Evolutionary conservation across 1,284 basidiomycete genomes (phyloP).

Genomic region (Sanguinoderma infundibulare): DNA sequence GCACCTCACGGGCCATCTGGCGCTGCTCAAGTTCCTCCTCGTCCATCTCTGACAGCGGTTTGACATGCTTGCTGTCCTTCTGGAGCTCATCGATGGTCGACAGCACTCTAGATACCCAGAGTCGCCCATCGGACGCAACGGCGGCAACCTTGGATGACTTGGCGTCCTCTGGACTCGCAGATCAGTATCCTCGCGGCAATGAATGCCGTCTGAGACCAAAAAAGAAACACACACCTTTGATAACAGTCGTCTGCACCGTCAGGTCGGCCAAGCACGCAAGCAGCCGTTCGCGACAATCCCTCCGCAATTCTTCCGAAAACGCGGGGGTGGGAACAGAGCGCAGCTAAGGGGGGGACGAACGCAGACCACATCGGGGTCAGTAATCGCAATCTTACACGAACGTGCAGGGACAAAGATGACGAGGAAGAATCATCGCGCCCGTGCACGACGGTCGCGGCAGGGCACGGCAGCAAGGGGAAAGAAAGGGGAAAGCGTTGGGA

Average conservation of each 20-base stretch:
- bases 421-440: background rate
- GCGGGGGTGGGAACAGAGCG: constrained; percentile 66
- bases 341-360: constrained; percentile 47
- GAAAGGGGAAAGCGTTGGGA: constrained; percentile 20
- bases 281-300: constrained; percentile 71
- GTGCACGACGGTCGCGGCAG: background rate
- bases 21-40: constrained; percentile 59
- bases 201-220: background rate
- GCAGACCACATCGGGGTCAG: constrained; percentile 19
- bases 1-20: constrained; percentile 49
- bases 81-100: constrained; percentile 64
- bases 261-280: constrained; percentile 81
- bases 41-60: constrained; percentile 57
- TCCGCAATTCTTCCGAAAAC: constrained; percentile 74
- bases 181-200: background rate
- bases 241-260: constrained; percentile 55
- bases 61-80: constrained; percentile 73
- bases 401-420: background rate
- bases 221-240: constrained; percentile 42
- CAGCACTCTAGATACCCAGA: constrained; percentile 81
- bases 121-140: constrained; percentile 71
- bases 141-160: constrained; percentile 61
- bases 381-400: constrained; percentile 10
- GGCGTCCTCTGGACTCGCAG: constrained; percentile 40
- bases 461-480: background rate